Evolutionary conservation across 1,284 basidiomycete genomes (phyloP).

Genomic region (Rhodotorula sp.): DNA sequence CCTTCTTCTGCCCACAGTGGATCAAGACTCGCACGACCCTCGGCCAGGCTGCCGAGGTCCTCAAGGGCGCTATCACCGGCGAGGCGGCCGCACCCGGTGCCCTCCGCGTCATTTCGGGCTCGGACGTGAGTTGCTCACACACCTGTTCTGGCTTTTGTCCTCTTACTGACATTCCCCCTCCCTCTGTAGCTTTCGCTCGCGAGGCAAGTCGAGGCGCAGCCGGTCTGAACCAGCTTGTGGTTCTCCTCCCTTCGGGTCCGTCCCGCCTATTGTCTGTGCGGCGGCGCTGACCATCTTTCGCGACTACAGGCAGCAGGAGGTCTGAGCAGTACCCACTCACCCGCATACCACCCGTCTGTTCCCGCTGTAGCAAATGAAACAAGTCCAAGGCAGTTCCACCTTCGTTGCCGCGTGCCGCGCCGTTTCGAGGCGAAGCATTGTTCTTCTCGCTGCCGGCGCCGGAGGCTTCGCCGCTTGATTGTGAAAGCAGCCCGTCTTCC

Average conservation of each 20-base stretch:
- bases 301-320: no score
- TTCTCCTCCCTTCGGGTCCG: background rate
- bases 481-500: no score
- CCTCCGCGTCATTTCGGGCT: constrained; percentile 60
- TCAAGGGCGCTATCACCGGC: constrained; percentile 61
- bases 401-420: no score
- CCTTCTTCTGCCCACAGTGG: constrained; percentile 53
- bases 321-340: no score
- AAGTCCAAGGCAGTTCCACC: no score
- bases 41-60: constrained; percentile 59
- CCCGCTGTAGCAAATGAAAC: no score
- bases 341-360: no score
- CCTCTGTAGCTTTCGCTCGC: background rate
- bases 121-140: constrained; percentile 16
- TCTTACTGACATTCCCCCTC: background rate
- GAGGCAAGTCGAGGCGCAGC: constrained; percentile 1
- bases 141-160: no score
- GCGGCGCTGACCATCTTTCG: background rate
- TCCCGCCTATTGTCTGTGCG: no score
- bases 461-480: no score
- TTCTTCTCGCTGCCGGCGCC: no score
- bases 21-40: constrained; percentile 58
- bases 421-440: no score
- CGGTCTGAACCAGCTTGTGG: background rate
- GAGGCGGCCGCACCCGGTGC: constrained; percentile 64